Evolutionary conservation across 306 rosid genomes (phyloP), one percentile per base, ranked within the genome.

Genomic region (Glycyrrhiza uralensis): DNA sequence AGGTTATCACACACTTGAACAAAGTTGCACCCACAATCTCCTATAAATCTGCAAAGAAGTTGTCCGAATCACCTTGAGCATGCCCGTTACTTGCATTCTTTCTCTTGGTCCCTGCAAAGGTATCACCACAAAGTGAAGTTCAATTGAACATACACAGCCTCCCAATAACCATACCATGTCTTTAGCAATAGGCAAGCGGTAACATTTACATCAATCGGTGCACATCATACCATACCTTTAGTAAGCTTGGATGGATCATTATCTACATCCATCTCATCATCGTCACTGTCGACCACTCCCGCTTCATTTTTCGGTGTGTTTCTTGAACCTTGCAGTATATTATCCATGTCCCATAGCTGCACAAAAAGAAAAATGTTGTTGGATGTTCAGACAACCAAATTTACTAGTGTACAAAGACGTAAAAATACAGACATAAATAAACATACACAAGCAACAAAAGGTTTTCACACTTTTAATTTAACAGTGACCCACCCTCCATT

Each of bases 341-440:
- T 84, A 81, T 91, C 88, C 86, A 91, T 62, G 72, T 91, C 89
- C 97, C 97, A 91, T 50, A 88, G 79, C 97, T 91, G 89, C 66
- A 47, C 45, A 55, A 47, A 63, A 76, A 10, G 35, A 19, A 66
- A 19, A 24, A 57, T 2, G 13, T 66, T 35, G 7, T 1, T 33
- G 30, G 57, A 45, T 62, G 44, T 61, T 78, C 50, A 55, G 35
- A 74, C 19, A 12, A 26, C 30, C 4, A 14, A 14, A 51, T 17
- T 38, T 20, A 20, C 35, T 7, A n/a, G 46, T 22, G 36, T 35
- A 49, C 33, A 62, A 41, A 80, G 44, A 18, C 42, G 14, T 29
- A 29, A 71, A 71, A 29, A 23, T 17, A 32, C 17, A 32, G 15
- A 24, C 3, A 41, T 13, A 58, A 47, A 30, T 4, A 19, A 1